Percentiles rank a stretch among this genome's conserved stretches.
These are phyloP conservation scores for Ophiocordyceps robertsii DNA, from an alignment of 2,329 filamentous ascomycete species.

Conservation along the genomic window DNA sequence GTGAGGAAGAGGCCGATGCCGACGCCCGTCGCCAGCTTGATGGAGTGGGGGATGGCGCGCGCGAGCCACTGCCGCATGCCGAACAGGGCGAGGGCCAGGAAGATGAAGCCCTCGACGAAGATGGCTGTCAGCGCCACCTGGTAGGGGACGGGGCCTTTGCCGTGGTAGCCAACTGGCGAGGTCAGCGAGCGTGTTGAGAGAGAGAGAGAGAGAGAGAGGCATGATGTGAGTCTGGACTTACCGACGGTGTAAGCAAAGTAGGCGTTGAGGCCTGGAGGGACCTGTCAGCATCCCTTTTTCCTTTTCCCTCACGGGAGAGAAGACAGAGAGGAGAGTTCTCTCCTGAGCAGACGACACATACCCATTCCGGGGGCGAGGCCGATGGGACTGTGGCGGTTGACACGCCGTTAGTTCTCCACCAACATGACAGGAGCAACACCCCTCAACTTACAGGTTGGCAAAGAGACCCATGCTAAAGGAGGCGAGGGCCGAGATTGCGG, in stretches of 20 bases:
- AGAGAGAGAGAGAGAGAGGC: background rate
- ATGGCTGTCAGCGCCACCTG: constrained; percentile 69
- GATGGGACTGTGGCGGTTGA: constrained; percentile 15
- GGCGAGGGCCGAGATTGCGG: constrained; percentile 65
- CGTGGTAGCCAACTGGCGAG: constrained; percentile 54
- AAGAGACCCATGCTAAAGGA: constrained; percentile 77
- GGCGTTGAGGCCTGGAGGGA: constrained; percentile 52
- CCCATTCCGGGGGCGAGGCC: constrained; percentile 30
- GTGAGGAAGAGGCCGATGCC: constrained; percentile 77
- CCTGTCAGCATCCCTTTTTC: background rate
- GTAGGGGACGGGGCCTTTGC: constrained; percentile 60
- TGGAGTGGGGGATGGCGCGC: constrained; percentile 66
- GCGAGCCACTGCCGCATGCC: constrained; percentile 84
- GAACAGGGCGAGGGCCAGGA: constrained; percentile 64
- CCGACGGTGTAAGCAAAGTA: constrained; percentile 65
- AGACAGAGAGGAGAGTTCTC: too few species aligned
- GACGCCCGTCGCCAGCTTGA: constrained; percentile 76
- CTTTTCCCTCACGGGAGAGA: too few species aligned
- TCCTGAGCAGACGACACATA: constrained; percentile 5
- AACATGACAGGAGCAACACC: background rate
- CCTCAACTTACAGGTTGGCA: constrained; percentile 51
- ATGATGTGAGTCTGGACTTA: constrained; percentile 7
- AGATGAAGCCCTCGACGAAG: constrained; percentile 79
- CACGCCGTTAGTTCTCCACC: background rate
- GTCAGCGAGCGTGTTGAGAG: constrained; percentile 7